Evolutionary conservation across 2,329 filamentous ascomycete species (phyloP), one percentile per base, ranked within the genome.

Genomic region (Phialophora macrospora): DNA sequence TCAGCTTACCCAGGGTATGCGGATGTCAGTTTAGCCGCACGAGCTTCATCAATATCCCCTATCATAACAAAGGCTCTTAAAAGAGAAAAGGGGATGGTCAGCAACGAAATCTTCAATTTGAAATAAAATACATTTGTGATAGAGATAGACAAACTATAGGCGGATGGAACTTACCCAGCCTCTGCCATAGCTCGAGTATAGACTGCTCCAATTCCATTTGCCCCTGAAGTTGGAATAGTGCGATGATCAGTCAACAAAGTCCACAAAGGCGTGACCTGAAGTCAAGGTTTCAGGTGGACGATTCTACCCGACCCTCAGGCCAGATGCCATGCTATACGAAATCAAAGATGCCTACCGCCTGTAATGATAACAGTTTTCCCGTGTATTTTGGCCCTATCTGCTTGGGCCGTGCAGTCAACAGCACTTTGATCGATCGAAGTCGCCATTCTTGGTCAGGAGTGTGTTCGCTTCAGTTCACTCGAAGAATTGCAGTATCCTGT

Each of bases 1-100:
- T 44, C 38, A 44, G n/a, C 38, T 5, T 44, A 44, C 38, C 38
- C 38, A 44, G 38, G 38, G 38, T 44, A 44, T 20, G 14, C 38
- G 14, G 38, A 44, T 6, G 38, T n/a, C 17, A 44, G 38, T 44
- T 44, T 17, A 8, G 17, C 38, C 38, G 38, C 38, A 44, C 38
- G 38, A n/a, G 38, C 38, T n/a, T 44, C 38, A n/a, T 44, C 38
- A 44, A 44, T 44, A 44, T 44, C 38, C 38, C 38, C 38, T 44
- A 44, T 44, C 38, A 44, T 44, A n/a, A 44, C 38, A 17, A 7
- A 44, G 17, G 38, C 38, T 8, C 38, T 44, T 7, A 7, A 44
- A 20, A 20, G 38, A n/a, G 17, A 44, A 6, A 44, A 44, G n/a
- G 38, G 3, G 6, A n/a, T 20, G 38, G 38, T 44, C 38, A 44